phyloP scores from a whole-genome alignment of 225 moss, liverwort and hornwort genomes.

The Takakia lepidozioides region DNA sequence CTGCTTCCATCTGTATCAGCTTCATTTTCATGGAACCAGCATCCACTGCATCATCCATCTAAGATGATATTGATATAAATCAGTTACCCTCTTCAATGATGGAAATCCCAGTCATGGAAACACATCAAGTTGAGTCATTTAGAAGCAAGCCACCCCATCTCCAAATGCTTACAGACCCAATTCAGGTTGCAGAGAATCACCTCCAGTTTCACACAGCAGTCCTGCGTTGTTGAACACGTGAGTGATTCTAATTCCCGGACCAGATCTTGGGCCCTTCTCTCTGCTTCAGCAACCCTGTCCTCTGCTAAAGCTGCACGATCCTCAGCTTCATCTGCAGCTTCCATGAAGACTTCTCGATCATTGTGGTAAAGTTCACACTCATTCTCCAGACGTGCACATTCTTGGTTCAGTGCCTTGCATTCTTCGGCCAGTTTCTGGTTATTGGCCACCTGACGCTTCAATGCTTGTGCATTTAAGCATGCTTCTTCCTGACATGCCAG shows the following conservation, averaged over 20 bases:
- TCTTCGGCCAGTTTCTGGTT: slow-evolving; percentile 72
- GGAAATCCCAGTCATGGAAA: background rate
- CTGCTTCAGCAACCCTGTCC: slow-evolving; percentile 57
- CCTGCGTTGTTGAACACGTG: slow-evolving; percentile 29
- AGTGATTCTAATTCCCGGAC: slow-evolving; percentile 54
- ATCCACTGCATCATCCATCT: slow-evolving; percentile 20
- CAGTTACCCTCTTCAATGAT: background rate
- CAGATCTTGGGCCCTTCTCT: slow-evolving; percentile 39
- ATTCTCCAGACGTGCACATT: slow-evolving; percentile 66
- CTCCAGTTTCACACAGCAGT: slow-evolving; percentile 32
- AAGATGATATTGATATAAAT: slow-evolving; percentile 1
- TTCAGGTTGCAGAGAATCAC: slow-evolving; percentile 15
- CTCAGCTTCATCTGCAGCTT: slow-evolving; percentile 90
- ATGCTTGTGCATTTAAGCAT: slow-evolving; percentile 67
- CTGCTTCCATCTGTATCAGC: slow-evolving; percentile 21
- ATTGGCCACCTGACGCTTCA: slow-evolving; percentile 78
- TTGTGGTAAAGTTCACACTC: slow-evolving; percentile 82
- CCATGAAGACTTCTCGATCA: slow-evolving; percentile 90
- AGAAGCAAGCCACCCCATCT: too few relatives aligned
- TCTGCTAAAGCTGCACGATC: slow-evolving; percentile 84
- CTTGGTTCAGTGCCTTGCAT: slow-evolving; percentile 68
- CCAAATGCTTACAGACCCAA: background rate
- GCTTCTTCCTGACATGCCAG: slow-evolving; percentile 65
- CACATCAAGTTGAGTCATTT: background rate
- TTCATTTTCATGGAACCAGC: slow-evolving; percentile 20